Percentiles rank a stretch among this genome's conserved stretches.
Evolutionary conservation across 2,329 filamentous ascomycete species (phyloP).

Genomic region (Macrophomina phaseolina): DNA sequence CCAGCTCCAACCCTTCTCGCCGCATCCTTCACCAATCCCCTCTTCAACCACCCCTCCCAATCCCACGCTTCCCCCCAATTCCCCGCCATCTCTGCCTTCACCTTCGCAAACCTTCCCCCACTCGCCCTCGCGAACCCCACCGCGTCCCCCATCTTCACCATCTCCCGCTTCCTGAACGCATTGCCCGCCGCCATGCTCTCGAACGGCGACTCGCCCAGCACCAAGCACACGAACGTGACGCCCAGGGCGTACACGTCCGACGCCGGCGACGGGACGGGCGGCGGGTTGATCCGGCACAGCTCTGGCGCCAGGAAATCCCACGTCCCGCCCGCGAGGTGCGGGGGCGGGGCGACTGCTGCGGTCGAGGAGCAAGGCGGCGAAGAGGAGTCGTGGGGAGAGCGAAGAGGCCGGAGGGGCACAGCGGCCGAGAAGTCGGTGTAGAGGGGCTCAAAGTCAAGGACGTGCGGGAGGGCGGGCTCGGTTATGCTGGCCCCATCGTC

Average conservation of each 20-base stretch:
- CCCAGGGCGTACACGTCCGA: slow-evolving; percentile 54
- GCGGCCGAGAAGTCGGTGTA: slow-evolving; percentile 49
- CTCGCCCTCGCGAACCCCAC: slow-evolving; percentile 44
- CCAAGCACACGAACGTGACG: slow-evolving; percentile 50
- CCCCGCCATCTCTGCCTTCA: slow-evolving; percentile 31
- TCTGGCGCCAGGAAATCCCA: slow-evolving; percentile 54
- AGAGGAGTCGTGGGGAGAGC: background rate
- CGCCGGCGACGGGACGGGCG: slow-evolving; percentile 38
- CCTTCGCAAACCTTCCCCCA: slow-evolving; percentile 36
- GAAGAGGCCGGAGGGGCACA: slow-evolving; percentile 1
- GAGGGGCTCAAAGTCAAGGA: slow-evolving; percentile 17
- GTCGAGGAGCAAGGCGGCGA: background rate
- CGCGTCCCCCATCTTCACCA: slow-evolving; percentile 51
- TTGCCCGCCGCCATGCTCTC: slow-evolving; percentile 45
- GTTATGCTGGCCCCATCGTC: background rate
- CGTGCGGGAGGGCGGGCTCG: too few relatives aligned
- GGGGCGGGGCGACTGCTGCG: slow-evolving; percentile 31
- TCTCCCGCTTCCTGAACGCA: slow-evolving; percentile 50
- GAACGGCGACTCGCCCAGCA: slow-evolving; percentile 52
- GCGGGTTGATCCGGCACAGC: slow-evolving; percentile 35
- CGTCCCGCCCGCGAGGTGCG: slow-evolving; percentile 50
- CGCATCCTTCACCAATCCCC: slow-evolving; percentile 42
- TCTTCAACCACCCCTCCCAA: slow-evolving; percentile 43
- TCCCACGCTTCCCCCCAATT: slow-evolving; percentile 25
- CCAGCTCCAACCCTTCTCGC: slow-evolving; percentile 36